Evolutionary conservation across 257 asterid species (phyloP).

Genomic region (Fraxinus cuspidata): DNA sequence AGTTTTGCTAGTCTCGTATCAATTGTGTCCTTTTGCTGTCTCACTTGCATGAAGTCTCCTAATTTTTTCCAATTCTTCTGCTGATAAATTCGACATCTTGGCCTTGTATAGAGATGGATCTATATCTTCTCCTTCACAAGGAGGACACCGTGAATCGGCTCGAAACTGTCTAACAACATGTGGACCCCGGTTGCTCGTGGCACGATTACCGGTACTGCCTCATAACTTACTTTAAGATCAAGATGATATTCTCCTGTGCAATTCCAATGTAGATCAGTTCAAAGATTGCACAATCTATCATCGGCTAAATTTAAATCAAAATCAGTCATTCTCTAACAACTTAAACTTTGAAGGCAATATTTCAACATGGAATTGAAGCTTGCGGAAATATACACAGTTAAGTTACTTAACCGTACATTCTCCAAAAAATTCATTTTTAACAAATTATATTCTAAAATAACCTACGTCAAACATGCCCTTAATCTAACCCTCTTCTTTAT

Average conservation of each 20-base stretch:
- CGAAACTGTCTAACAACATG: constrained; percentile 67
- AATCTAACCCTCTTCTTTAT: no score
- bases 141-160: constrained; percentile 89
- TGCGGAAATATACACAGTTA: no score
- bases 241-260: constrained; percentile 75
- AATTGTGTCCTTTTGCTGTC: constrained; percentile 73
- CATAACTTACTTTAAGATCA: constrained; percentile 75
- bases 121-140: constrained; percentile 92
- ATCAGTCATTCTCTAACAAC: no score
- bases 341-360: no score
- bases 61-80: constrained; percentile 67
- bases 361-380: no score
- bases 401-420: no score
- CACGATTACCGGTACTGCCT: constrained; percentile 77
- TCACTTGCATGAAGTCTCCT: constrained; percentile 60
- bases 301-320: no score
- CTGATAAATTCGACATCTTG: constrained; percentile 41
- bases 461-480: no score
- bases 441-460: no score
- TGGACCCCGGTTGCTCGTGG: constrained; percentile 78
- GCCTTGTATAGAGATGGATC: constrained; percentile 76
- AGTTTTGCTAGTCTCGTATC: constrained; percentile 74
- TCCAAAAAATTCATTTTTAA: no score
- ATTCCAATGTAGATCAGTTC: background rate
- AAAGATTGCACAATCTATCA: background rate